Percentiles rank a stretch among this genome's conserved stretches.
phyloP scores from a whole-genome alignment of 345 rosid genomes.

The Punica granatum region DNA sequence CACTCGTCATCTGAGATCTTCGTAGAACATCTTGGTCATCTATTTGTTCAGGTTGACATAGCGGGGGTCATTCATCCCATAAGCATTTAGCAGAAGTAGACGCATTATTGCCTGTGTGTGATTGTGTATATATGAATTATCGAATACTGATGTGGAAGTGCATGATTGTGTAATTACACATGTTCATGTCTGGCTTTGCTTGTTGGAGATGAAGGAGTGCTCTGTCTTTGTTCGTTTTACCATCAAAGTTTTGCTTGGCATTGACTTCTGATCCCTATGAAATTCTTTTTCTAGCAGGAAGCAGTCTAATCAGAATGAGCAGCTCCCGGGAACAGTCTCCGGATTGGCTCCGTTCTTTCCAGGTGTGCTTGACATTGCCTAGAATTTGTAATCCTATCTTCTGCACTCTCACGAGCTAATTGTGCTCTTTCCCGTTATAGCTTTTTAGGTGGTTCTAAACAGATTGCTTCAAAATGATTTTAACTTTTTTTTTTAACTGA shows the following conservation, averaged over 20 bases:
- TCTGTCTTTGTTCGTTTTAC: not conserved
- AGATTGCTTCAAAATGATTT: no score
- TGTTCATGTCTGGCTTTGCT: not conserved
- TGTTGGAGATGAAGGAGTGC: not conserved
- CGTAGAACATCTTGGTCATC: not conserved
- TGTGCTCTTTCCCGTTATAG: not conserved
- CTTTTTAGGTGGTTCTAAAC: not conserved
- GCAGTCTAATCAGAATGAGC: constrained; percentile 30
- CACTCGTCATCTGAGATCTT: not conserved
- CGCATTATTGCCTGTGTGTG: not conserved
- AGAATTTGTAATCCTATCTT: not conserved
- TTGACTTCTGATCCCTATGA: not conserved
- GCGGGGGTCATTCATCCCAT: not conserved
- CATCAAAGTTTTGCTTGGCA: not conserved
- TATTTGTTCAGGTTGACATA: not conserved
- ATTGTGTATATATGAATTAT: not conserved
- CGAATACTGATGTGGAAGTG: not conserved
- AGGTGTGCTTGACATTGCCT: constrained; percentile 24
- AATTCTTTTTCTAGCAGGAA: not conserved
- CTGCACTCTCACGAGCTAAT: not conserved
- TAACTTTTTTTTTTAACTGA: no score
- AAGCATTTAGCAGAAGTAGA: not conserved
- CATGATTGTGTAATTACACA: not conserved
- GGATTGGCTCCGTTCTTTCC: constrained; percentile 65
- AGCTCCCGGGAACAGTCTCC: constrained; percentile 72